Conservation (phyloP, 2,329 filamentous ascomycete genomes). For the Diaporthe batatas region DNA sequence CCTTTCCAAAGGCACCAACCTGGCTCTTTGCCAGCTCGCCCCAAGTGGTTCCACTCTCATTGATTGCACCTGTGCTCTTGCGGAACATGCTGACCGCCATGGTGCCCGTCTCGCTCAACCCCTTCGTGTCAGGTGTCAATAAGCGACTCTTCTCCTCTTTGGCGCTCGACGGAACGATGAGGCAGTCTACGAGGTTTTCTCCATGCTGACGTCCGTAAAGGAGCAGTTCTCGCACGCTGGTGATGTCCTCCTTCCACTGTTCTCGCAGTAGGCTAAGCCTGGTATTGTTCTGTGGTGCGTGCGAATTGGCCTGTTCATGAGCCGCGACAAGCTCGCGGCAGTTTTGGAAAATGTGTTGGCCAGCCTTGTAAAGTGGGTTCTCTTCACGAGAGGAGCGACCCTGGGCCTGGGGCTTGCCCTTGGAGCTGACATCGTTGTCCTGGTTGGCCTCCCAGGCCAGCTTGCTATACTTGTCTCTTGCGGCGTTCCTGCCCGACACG, state of each 20-base stretch:
- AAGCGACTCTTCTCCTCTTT: slow-evolving; percentile 24
- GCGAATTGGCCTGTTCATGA: slow-evolving; percentile 49
- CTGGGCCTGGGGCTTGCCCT: neutral
- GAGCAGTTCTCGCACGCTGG: slow-evolving; percentile 51
- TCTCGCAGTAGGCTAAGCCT: slow-evolving; percentile 46
- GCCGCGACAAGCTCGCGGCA: slow-evolving; percentile 48
- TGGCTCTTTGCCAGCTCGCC: slow-evolving; percentile 32
- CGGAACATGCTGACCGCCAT: slow-evolving; percentile 51
- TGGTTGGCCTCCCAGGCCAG: slow-evolving; percentile 24
- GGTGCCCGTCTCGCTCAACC: slow-evolving; percentile 46
- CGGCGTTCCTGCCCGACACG: slow-evolving; percentile 2
- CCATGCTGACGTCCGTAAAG: slow-evolving; percentile 51
- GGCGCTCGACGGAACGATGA: slow-evolving; percentile 41
- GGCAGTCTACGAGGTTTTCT: slow-evolving; percentile 45
- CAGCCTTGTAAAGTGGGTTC: slow-evolving; percentile 46
- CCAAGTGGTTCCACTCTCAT: slow-evolving; percentile 42
- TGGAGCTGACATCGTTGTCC: neutral
- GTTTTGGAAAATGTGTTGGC: slow-evolving; percentile 44
- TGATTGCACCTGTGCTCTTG: slow-evolving; percentile 45
- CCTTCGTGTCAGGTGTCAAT: slow-evolving; percentile 41
- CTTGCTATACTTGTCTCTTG: slow-evolving; percentile 32
- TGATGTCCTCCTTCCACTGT: slow-evolving; percentile 52
- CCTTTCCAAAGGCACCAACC: slow-evolving; percentile 29
- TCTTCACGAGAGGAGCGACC: neutral
- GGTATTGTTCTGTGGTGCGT: slow-evolving; percentile 42